phyloP scores from a whole-genome alignment of 202 grass and related monocot genomes.

The Brachypodium distachyon region DNA sequence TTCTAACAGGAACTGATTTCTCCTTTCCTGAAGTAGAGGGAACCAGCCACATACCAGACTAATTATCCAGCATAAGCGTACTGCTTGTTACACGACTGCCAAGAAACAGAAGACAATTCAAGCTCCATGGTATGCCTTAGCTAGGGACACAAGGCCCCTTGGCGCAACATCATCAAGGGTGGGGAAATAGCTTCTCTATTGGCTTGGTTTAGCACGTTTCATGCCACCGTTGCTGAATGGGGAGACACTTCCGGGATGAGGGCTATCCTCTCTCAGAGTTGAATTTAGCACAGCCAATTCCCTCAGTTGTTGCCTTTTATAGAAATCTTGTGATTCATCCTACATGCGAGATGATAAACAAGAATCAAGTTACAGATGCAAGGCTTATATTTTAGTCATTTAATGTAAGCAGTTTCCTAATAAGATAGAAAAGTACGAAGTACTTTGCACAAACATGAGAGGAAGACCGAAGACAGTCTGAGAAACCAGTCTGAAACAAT shows the following conservation, averaged over 20 bases:
- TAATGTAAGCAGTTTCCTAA: background rate
- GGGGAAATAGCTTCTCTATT: constrained; percentile 25
- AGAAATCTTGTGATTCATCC: constrained; percentile 90
- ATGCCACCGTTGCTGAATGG: constrained; percentile 60
- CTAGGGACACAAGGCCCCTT: background rate
- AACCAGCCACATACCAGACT: background rate
- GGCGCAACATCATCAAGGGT: background rate
- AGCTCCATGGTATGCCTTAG: background rate
- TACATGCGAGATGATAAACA: constrained; percentile 16
- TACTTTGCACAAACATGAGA: background rate
- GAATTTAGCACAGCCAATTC: constrained; percentile 88
- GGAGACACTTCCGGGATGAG: constrained; percentile 67
- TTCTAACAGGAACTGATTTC: background rate
- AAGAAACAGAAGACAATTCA: background rate
- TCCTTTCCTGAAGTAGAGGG: background rate
- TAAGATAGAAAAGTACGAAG: background rate
- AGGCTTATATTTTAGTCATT: background rate
- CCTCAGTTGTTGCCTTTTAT: constrained; percentile 79
- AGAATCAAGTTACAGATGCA: background rate
- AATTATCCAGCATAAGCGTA: constrained; percentile 15
- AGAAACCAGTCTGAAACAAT: background rate
- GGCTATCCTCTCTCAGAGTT: constrained; percentile 72
- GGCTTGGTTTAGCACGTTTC: constrained; percentile 74
- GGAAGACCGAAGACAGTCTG: background rate
- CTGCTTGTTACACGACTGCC: constrained; percentile 16